Conservation (phyloP, 495 filamentous ascomycete genomes). For the Beverwykella pulmonaria region DNA sequence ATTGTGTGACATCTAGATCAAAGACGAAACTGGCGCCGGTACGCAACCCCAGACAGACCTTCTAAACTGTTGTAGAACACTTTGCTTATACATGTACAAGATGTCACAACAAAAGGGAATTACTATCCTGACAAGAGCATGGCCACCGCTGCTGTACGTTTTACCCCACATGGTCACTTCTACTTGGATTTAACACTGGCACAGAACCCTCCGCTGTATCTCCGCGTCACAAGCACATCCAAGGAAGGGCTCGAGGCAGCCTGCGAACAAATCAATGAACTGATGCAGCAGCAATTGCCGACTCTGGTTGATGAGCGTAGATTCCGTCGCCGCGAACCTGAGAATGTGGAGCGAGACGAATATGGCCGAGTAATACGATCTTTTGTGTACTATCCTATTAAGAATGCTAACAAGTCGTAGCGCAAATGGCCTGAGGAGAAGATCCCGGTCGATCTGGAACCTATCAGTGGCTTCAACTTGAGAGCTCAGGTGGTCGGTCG, state of each 20-base stretch:
- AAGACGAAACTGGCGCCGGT: constrained; percentile 99
- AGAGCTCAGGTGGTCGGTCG: constrained; percentile 94
- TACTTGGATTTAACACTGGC: constrained; percentile 8
- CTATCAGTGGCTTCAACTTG: constrained; percentile 93
- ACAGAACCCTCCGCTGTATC: constrained; percentile 89
- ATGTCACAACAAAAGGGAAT: constrained; percentile 96
- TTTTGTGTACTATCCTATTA: background rate
- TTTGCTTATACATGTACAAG: constrained; percentile 73
- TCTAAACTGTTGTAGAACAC: constrained; percentile 27
- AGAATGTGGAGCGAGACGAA: constrained; percentile 91
- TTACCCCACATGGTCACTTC: background rate
- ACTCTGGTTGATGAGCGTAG: constrained; percentile 94
- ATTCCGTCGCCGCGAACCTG: constrained; percentile 85
- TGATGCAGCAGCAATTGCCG: constrained; percentile 95
- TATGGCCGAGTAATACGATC: constrained; percentile 71
- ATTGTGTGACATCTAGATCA: constrained; percentile 94
- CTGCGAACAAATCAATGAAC: constrained; percentile 79
- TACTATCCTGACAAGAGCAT: constrained; percentile 98
- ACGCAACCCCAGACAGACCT: constrained; percentile 65
- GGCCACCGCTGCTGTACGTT: constrained; percentile 85
- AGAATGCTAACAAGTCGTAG: constrained; percentile 53
- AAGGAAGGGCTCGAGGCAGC: constrained; percentile 91
- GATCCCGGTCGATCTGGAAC: constrained; percentile 86
- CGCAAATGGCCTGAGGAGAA: constrained; percentile 99
- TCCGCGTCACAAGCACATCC: constrained; percentile 90